Percentiles rank a stretch among this genome's conserved stretches.
phyloP scores from a whole-genome alignment of 179 eudicot species.

The Gypsophila paniculata region DNA sequence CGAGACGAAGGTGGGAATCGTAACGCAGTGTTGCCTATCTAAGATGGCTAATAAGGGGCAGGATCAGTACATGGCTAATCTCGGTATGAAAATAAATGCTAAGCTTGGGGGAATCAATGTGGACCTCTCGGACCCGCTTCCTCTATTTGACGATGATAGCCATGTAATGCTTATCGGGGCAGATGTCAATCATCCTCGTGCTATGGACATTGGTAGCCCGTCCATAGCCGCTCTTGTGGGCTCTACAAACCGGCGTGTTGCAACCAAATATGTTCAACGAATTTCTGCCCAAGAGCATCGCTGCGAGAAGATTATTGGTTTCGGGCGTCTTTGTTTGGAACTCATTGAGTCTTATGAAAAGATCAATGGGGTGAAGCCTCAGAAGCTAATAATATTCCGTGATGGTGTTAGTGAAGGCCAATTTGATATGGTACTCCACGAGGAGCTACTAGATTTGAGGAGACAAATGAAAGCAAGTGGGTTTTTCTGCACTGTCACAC shows the following conservation, averaged over 20 bases:
- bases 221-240: constrained; percentile 66
- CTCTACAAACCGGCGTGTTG: constrained; percentile 57
- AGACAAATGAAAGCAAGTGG: constrained; percentile 20
- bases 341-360: constrained; percentile 40
- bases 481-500: constrained; percentile 46
- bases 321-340: constrained; percentile 54
- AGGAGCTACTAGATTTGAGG: constrained; percentile 49
- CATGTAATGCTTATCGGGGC: constrained; percentile 68
- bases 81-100: constrained; percentile 64
- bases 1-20: constrained; percentile 51
- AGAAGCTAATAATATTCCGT: constrained; percentile 54
- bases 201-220: constrained; percentile 31
- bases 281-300: constrained; percentile 40
- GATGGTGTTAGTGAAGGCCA: constrained; percentile 80
- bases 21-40: constrained; percentile 60
- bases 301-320: constrained; percentile 42
- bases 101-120: constrained; percentile 73
- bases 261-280: constrained; percentile 51
- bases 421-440: constrained; percentile 63
- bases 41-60: constrained; percentile 31
- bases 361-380: constrained; percentile 43
- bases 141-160: constrained; percentile 34
- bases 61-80: constrained; percentile 52
- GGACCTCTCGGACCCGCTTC: constrained; percentile 41
- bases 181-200: constrained; percentile 70